phyloP scores from a whole-genome alignment of 2,329 filamentous ascomycete genomes.

The Colletotrichum tamarilloi region DNA sequence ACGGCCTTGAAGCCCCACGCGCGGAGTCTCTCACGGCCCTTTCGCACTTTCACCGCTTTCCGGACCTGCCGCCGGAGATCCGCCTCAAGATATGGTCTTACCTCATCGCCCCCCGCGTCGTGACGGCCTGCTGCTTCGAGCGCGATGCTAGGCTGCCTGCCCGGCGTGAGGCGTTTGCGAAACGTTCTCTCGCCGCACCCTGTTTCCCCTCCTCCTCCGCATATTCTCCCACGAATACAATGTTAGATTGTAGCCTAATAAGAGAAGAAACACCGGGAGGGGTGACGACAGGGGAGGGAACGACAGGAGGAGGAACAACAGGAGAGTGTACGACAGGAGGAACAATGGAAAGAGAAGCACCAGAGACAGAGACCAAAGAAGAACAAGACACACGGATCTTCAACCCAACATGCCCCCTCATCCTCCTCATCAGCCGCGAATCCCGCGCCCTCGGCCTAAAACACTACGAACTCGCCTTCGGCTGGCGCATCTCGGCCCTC shows the following conservation, averaged over 20 bases:
- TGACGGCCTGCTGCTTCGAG: slow-evolving; percentile 55
- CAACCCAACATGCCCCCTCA: slow-evolving; percentile 48
- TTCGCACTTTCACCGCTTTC: slow-evolving; percentile 51
- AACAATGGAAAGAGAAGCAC: neutral
- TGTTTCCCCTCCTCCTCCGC: slow-evolving; percentile 35
- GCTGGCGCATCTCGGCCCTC: slow-evolving; percentile 57
- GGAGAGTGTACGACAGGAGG: too few species aligned
- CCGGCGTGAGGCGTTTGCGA: slow-evolving; percentile 38
- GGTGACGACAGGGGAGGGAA: too few species aligned
- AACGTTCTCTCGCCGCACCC: slow-evolving; percentile 36
- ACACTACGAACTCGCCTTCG: slow-evolving; percentile 59
- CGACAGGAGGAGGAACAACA: neutral
- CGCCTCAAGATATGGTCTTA: slow-evolving; percentile 60
- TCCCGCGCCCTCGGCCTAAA: slow-evolving; percentile 52
- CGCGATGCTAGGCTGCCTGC: slow-evolving; percentile 42
- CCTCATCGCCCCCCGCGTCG: slow-evolving; percentile 57
- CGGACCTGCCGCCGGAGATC: slow-evolving; percentile 57
- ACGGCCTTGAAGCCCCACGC: slow-evolving; percentile 47
- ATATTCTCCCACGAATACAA: slow-evolving; percentile 22
- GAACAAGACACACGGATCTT: slow-evolving; percentile 1
- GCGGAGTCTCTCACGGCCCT: slow-evolving; percentile 39
- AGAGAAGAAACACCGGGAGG: too few species aligned
- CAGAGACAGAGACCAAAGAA: neutral
- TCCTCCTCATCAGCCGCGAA: slow-evolving; percentile 58
- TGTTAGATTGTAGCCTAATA: too few species aligned